These are phyloP conservation scores for Epichloe sylvatica DNA, from an alignment of 2,329 filamentous ascomycete species.

Conservation along the genomic window DNA sequence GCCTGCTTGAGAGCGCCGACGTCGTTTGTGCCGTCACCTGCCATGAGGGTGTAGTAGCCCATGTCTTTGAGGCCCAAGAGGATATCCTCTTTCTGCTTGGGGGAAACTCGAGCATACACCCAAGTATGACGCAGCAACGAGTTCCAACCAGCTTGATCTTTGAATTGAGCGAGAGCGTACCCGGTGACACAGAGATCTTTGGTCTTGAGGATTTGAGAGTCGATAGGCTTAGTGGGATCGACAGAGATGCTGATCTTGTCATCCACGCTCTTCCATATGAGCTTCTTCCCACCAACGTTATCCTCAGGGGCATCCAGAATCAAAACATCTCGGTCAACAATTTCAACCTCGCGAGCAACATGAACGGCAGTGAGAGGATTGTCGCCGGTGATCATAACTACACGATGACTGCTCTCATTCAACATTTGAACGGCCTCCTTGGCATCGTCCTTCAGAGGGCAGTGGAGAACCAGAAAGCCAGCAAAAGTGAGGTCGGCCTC, in stretches of 20 bases:
- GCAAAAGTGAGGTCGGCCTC: slow-evolving; percentile 78
- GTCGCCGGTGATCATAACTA: slow-evolving; percentile 98
- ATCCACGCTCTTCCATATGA: slow-evolving; percentile 92
- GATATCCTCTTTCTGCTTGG: slow-evolving; percentile 98
- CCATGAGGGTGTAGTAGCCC: slow-evolving; percentile 97
- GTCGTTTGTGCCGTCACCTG: slow-evolving; percentile 95
- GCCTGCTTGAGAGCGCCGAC: slow-evolving; percentile 96
- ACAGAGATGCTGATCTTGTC: slow-evolving; percentile 78
- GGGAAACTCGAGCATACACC: slow-evolving; percentile 96
- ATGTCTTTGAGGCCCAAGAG: slow-evolving; percentile 90
- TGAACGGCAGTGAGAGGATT: slow-evolving; percentile 94
- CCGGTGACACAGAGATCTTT: slow-evolving; percentile 96
- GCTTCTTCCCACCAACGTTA: slow-evolving; percentile 61
- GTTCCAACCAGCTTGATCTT: slow-evolving; percentile 60
- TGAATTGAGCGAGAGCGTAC: slow-evolving; percentile 82
- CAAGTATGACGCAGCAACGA: slow-evolving; percentile 78
- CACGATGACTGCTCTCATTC: slow-evolving; percentile 95
- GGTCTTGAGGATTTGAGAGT: slow-evolving; percentile 61
- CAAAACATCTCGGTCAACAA: slow-evolving; percentile 87
- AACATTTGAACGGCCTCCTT: slow-evolving; percentile 90
- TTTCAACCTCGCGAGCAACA: slow-evolving; percentile 89
- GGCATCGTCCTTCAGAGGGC: slow-evolving; percentile 90
- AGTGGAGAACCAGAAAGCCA: slow-evolving; percentile 89
- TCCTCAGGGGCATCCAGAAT: slow-evolving; percentile 93
- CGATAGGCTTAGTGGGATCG: slow-evolving; percentile 67